Evolutionary conservation across 2,329 filamentous ascomycete genomes (phyloP), one percentile per base, ranked within the genome.

Genomic region (Hymenotorrendiella dingleyae): DNA sequence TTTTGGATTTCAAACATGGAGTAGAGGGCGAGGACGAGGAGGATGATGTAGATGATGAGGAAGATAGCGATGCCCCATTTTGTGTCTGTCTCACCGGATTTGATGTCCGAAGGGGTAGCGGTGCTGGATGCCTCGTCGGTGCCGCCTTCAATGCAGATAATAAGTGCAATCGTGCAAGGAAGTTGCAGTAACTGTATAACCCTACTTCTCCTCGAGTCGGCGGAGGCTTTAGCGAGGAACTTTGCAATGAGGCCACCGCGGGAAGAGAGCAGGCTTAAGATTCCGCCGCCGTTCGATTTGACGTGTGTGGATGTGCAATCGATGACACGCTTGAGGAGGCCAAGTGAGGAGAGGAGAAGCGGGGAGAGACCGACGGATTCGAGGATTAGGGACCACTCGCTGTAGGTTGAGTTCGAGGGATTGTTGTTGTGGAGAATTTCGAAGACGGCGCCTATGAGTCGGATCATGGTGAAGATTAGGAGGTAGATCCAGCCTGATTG

Each of bases 401-500:
- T 48, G 42, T 63, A 56, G 12, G 59, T 56, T n/a, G 24, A 35
- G 26, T 54, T 56, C 9, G 33, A 48, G 2, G 56, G 56, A 9
- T 54, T 42, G 6, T 50, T 45, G 11, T 52, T 50, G 9, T 53
- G 55, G 2, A 49, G 55, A 23, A 64, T 50, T 33, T 58, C 53
- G 37, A 61, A 58, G 3, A 53, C 54, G 14, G 59, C 53, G 12
- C 62, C 61, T 6, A 55, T 47, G 17, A 62, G 42, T 20, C 62
- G 55, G 20, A 60, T 43, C 6, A 58, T 36, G 34, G 53, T 62
- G 46, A 64, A 64, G 2, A 64, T 47, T 9, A 56, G 49, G 4
- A 65, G 55, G 38, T 61, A 64, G 19, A 60, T 56, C 60, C 62
- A 66, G 29, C 62, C 61, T 3, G 57, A 54, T 37, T 60, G 58